Evolutionary conservation across 805 yeast genomes (phyloP), one percentile per base, ranked within the genome.

Genomic region (Yarrowia sp.): DNA sequence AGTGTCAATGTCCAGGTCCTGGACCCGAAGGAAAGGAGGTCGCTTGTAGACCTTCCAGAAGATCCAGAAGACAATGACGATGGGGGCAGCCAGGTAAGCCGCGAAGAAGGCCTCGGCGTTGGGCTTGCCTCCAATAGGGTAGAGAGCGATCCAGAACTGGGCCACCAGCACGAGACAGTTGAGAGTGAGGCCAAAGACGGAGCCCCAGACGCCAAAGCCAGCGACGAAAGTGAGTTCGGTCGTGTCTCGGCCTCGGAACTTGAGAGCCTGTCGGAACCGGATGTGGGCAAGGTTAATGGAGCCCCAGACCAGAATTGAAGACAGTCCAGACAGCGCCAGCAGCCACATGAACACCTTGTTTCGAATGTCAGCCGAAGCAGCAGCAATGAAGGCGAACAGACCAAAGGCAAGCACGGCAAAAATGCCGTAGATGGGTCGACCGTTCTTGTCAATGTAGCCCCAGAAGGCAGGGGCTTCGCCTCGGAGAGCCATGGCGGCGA

Each of bases 111-210:
- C 63, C 24, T 65, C 55, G n/a, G 76, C 74, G 63, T 68, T 63
- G 24, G 76, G 74, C 18, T 64, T 35, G 16, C 75, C 82, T 6
- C 84, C 83, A 47, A 84, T 68, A 62, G 94, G 94, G 77, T 77
- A 86, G 39, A 86, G 72, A 12, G 91, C 89, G 62, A 84, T 78
- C 87, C 90, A 88, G 77, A 88, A 86, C 74, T 88, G 90, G 16
- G 88, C 86, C 62, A 80, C 73, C 63, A 88, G 75, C 65, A 88
- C 83, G 42, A 84, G 69, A 18, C 80, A 25, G 71, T 83, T 84
- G 69, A 88, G 73, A n/a, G 74, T 58, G 25, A 80, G 68, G 61
- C 91, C 91, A 70, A 80, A 81, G 65, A 71, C 73, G 0, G 92
- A 84, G 46, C 92, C 91, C 66, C 68, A 72, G 25, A 81, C 71